Evolutionary conservation across 768 basidiomycete genomes (phyloP), one percentile per base, ranked within the genome.

Genomic region (Boletus rufocinnamomeus): DNA sequence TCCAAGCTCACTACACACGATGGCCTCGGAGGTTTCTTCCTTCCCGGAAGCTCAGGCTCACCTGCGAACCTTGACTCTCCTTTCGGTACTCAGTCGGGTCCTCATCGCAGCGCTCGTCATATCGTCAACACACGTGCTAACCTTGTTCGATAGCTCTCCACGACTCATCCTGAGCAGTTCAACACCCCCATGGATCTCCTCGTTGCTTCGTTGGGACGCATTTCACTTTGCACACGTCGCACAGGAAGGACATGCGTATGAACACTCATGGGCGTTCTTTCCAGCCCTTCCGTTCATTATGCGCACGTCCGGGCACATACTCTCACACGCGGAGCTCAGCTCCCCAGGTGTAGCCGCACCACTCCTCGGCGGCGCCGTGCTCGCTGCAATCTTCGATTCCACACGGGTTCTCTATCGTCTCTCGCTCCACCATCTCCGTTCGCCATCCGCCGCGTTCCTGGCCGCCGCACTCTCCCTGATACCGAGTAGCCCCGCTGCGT

Each of bases 251-350:
- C 81, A 87, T 63, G 59, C 61, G 1, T 85, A 84, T 69, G 96
- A 98, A 69, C 82, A 96, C 65, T 80, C 91, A 62, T 91, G 90
- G 82, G 96, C 96, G 0, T 98, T 93, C 72, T 82, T 93, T 60
- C 89, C 92, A 2, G 91, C 83, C 6, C 72, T 83, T 27, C 82
- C 91, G 4, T 66, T 75, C 13, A 50, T 89, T 50, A 80, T 93
- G 72, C 77, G 81, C 2, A 14, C 65, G 47, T 74, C 66, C n/a
- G 69, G 66, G 8, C 16, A 52, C 30, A 40, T 75, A 16, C 63
- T 76, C 40, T 65, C 61, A 5, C 49, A 7, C 16, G 41, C 32
- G 0, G 52, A 56, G 11, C 43, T 66, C 23, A 30, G 37, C 52
- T 30, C 46, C 3, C 34, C 54, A 23, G 58, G 34, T 1, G 50